Percentiles rank a stretch among this genome's conserved stretches.
Evolutionary conservation across 768 basidiomycete species (phyloP).

Genomic region (Amyloporia xantha): DNA sequence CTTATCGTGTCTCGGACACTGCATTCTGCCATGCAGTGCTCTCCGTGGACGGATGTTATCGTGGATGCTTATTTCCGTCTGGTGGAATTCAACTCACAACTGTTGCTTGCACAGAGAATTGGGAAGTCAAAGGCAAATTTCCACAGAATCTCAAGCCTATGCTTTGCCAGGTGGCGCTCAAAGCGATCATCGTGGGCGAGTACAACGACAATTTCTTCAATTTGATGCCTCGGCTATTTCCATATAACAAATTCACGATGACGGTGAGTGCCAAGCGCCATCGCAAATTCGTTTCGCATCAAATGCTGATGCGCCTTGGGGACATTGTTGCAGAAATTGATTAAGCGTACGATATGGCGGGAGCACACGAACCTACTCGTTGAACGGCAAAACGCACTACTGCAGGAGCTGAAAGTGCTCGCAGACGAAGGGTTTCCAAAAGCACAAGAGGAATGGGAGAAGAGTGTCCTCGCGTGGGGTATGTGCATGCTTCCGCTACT

Average conservation of each 20-base stretch:
- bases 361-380: slow-evolving; percentile 65
- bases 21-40: too few relatives aligned
- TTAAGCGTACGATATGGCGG: slow-evolving; percentile 79
- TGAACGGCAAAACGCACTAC: slow-evolving; percentile 60
- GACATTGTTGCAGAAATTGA: slow-evolving; percentile 64
- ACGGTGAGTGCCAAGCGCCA: slow-evolving; percentile 40
- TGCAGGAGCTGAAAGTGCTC: slow-evolving; percentile 53
- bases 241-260: slow-evolving; percentile 96
- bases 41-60: background rate
- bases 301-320: background rate
- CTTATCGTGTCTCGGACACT: background rate
- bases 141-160: slow-evolving; percentile 72
- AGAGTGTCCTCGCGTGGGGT: slow-evolving; percentile 66
- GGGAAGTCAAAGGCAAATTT: slow-evolving; percentile 85
- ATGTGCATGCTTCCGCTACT: slow-evolving; percentile 15
- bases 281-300: background rate
- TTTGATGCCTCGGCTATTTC: slow-evolving; percentile 80
- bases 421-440: slow-evolving; percentile 62
- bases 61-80: too few relatives aligned
- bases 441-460: slow-evolving; percentile 74
- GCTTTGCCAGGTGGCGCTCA: slow-evolving; percentile 62
- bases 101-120: slow-evolving; percentile 46
- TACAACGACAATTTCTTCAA: slow-evolving; percentile 93
- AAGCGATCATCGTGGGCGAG: slow-evolving; percentile 77
- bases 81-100: too few relatives aligned